A percentile compares a stretch with the other conserved stretches of the same genome.
Evolutionary conservation across 768 basidiomycete genomes (phyloP).

Genomic region (Trametes villosa): DNA sequence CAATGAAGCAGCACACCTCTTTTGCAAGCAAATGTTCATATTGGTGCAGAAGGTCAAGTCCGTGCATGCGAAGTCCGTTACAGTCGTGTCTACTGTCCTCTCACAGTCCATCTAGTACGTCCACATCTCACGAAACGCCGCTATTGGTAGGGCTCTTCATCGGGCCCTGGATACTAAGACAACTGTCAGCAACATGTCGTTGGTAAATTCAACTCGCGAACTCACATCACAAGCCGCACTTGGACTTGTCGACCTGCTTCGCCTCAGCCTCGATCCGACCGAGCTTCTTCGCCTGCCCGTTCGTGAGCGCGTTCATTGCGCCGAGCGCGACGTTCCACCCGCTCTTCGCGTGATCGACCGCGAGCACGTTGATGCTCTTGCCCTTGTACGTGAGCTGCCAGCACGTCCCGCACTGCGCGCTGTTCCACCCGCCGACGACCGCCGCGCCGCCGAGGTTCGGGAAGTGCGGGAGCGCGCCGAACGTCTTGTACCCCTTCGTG

Average conservation of each 20-base stretch:
- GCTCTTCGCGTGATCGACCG: slow-evolving; percentile 50
- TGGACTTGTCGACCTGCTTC: slow-evolving; percentile 31
- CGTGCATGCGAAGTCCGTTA: too few relatives aligned
- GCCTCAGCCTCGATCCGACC: slow-evolving; percentile 34
- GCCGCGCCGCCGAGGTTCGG: slow-evolving; percentile 61
- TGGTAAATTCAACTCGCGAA: neutral
- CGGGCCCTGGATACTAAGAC: too few relatives aligned
- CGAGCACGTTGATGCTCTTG: slow-evolving; percentile 51
- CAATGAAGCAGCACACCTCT: too few relatives aligned
- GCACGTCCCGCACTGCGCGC: slow-evolving; percentile 59
- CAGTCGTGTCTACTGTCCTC: too few relatives aligned
- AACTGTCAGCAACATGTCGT: neutral
- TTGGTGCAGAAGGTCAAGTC: too few relatives aligned
- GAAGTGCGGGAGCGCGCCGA: slow-evolving; percentile 58
- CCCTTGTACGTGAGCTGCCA: slow-evolving; percentile 59
- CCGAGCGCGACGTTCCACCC: slow-evolving; percentile 44
- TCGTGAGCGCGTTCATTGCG: slow-evolving; percentile 37
- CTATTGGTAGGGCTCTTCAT: too few relatives aligned
- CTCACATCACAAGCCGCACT: slow-evolving; percentile 44
- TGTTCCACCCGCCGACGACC: slow-evolving; percentile 56
- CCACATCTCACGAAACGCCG: too few relatives aligned
- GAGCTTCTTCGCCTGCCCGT: slow-evolving; percentile 27
- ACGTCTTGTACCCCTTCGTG: slow-evolving; percentile 50
- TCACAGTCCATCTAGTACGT: too few relatives aligned
- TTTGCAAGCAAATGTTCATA: too few relatives aligned